Percentiles rank a stretch among this genome's conserved stretches.
Conservation (phyloP, 2,329 filamentous ascomycete species). For the Neofusicoccum cordaticola region DNA sequence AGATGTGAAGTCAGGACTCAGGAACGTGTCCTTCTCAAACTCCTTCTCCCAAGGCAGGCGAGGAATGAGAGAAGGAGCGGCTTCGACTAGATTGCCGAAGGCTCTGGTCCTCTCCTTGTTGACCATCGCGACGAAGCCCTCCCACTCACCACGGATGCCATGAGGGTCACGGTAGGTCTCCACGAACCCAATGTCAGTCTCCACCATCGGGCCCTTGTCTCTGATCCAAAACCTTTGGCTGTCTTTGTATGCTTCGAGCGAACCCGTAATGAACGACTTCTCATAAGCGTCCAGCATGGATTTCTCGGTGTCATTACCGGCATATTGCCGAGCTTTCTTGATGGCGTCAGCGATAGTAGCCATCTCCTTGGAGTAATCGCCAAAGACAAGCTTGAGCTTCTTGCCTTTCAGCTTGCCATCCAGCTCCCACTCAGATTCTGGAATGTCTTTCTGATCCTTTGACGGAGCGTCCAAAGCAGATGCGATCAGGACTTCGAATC, state of each 20-base stretch:
- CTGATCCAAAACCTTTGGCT: constrained; percentile 54
- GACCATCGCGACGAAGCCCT: constrained; percentile 60
- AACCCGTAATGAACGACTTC: constrained; percentile 51
- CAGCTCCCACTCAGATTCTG: constrained; percentile 46
- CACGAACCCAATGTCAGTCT: constrained; percentile 54
- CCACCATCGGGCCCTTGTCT: constrained; percentile 51
- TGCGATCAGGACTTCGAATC: constrained; percentile 50
- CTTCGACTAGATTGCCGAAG: constrained; percentile 79
- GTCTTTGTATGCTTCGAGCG: constrained; percentile 50
- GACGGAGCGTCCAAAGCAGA: constrained; percentile 43
- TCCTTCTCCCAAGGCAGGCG: constrained; percentile 82
- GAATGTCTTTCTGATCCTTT: constrained; percentile 39
- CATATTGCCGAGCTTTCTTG: constrained; percentile 46
- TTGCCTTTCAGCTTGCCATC: constrained; percentile 42
- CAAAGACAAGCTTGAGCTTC: constrained; percentile 45
- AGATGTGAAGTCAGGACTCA: constrained; percentile 93
- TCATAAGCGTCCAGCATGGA: constrained; percentile 48
- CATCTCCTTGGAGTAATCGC: constrained; percentile 48
- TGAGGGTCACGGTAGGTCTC: constrained; percentile 56
- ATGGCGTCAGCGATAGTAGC: constrained; percentile 46
- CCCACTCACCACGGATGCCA: constrained; percentile 54
- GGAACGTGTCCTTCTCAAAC: constrained; percentile 95
- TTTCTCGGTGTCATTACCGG: constrained; percentile 44
- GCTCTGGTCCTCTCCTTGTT: constrained; percentile 88
- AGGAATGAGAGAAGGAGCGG: constrained; percentile 79